Base-by-base conservation (phyloP, 352 stramenopile species). In the Globisporangium perplexum region DNA sequence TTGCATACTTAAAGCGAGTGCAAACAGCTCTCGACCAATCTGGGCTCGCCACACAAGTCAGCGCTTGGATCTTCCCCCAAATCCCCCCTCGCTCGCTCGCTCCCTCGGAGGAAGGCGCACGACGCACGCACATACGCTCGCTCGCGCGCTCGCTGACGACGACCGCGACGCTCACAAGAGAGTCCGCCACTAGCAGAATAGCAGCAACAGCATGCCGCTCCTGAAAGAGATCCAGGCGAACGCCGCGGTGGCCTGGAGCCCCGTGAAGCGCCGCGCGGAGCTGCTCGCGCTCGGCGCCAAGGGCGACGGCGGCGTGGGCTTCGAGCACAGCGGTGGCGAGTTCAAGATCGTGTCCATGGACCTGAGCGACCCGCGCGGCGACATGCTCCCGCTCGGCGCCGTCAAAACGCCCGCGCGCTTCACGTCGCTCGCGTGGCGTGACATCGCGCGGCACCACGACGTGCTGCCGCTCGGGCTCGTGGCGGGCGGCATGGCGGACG, bases 321-420 rank as follows among this genome's bases (percentile, higher is more conserved):
- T 99, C 69, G 97, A 99, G 65, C 96, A 99, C 74, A 98, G 95
- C 45, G 96, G 97, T 35, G 96, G 96, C 51, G 89, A 98, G 72
- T 87, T 99, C 53, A 96, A 98, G 76, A 62, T 99, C 43, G 96
- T 98, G 58, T 89, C 88, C 51, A 86, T 99, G 72, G 83, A 97
- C 71, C 79, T 97, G 39, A 82, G 78, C 63, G 65, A 91, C 43
- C 71, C 83, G 17, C 64, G 68, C 31, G 77, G 82, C 28, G 75
- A 68, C 11, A 80, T 96, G 63, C 53, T 85, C 53, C 80, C 84
- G 56, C 67, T 98, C 11, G 88, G 86, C 10, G 79, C 76, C 11
- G 66, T 98, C 59, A 96, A 97, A 71, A 98, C 90, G 35, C 62
- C 82, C 18, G 85, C 81, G 46, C 94, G 94, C 41, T 99, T 99